Conservation (phyloP, 768 basidiomycete species). For the Russula lepida region DNA sequence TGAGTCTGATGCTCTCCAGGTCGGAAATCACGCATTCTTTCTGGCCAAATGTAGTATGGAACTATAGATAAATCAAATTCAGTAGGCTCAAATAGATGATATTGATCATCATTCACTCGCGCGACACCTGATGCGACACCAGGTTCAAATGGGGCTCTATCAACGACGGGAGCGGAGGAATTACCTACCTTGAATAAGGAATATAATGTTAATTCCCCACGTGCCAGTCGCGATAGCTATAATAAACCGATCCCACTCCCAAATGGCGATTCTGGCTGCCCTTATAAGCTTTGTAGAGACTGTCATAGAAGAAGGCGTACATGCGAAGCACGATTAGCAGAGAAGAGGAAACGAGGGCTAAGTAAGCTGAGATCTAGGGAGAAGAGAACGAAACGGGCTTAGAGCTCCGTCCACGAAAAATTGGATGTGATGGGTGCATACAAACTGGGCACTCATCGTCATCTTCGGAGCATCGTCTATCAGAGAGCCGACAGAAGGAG, state of each 20-base stretch:
- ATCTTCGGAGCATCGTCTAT: not conserved
- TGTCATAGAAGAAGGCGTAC: not conserved
- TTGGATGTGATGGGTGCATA: not conserved
- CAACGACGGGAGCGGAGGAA: too few species aligned
- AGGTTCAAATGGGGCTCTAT: too few species aligned
- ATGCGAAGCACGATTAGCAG: conserved; percentile 3
- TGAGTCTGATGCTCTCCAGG: not conserved
- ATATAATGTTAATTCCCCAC: not conserved
- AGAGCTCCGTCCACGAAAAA: not conserved
- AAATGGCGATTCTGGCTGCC: not conserved
- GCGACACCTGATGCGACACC: not conserved
- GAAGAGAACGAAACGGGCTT: not conserved
- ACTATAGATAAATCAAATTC: not conserved
- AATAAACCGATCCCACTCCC: not conserved
- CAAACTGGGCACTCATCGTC: not conserved
- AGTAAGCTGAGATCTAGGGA: not conserved
- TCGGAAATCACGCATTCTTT: not conserved
- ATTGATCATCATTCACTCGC: not conserved
- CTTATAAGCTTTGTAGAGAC: not conserved
- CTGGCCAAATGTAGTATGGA: not conserved
- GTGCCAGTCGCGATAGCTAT: not conserved
- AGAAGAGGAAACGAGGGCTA: not conserved
- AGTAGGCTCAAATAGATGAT: not conserved
- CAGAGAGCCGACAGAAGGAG: not conserved
- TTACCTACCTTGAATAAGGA: not conserved